Percentiles rank a stretch among this genome's conserved stretches.
Conservation (phyloP, 148 eudicot genomes). For the Camellia granthamiana region DNA sequence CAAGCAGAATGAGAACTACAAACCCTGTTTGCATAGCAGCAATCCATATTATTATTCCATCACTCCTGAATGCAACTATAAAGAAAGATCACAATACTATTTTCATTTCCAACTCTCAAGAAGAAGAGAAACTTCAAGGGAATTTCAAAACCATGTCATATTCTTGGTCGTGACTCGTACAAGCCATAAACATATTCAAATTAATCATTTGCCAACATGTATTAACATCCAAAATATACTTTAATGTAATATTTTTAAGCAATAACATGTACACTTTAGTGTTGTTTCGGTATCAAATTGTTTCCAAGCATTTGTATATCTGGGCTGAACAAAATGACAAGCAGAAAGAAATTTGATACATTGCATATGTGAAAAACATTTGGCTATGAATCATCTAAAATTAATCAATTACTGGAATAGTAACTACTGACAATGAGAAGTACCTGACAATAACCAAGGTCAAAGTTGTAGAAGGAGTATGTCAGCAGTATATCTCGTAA, state of each 20-base stretch:
- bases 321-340: neutral
- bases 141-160: no score
- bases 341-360: neutral
- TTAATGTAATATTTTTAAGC: no score
- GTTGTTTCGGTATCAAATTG: neutral
- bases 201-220: neutral
- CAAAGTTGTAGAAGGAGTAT: constrained; percentile 96
- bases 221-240: constrained; percentile 5
- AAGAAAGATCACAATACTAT: no score
- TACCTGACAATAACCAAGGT: constrained; percentile 99
- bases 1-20: neutral
- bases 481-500: constrained; percentile 85
- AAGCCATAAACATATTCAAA: neutral
- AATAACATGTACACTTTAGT: neutral
- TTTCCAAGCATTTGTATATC: neutral
- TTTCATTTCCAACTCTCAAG: no score
- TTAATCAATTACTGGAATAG: neutral
- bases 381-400: neutral
- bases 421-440: neutral
- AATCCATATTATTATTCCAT: constrained; percentile 4
- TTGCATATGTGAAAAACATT: neutral
- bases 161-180: neutral
- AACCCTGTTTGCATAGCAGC: neutral
- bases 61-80: neutral
- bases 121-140: neutral